Base-by-base conservation (phyloP, 192 early-diverging fungal genomes). In the Dispira simplex region DNA sequence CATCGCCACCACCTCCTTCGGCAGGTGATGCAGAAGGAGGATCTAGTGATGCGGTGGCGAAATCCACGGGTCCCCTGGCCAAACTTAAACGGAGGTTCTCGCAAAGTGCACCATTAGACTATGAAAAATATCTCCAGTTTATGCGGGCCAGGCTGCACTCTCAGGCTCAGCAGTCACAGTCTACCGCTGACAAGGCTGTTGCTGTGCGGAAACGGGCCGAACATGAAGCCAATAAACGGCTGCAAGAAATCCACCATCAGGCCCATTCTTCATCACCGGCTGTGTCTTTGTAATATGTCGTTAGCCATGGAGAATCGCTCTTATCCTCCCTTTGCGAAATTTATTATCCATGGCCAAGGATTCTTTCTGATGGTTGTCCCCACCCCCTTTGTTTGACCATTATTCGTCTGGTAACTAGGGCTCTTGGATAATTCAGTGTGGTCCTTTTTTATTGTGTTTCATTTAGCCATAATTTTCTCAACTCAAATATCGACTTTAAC, bases 71-170 rank as follows among this genome's bases (percentile, higher is more conserved):
- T 8, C 58, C 27, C 9, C 58, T 60, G 27, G 58, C 58, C 58
- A 26, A 18, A 28, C 58, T 60, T 13, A 18, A 27, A 18, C 58
- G 58, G 14, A 10, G 58, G 32, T 60, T 60, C 58, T 60, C 58
- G 8, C 58, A 60, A 5, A 60, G 58, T 21, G 14, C 26, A 28
- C 58, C 58, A 18, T 32, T 60, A 13, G 58, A 60, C 43, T 60
- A 60, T 21, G 58, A 60, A 44, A 60, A 60, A 21, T 60, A 60
- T 44, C 58, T 60, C 27, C 58, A 60, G 32, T 14, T 60, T 28
- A 60, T 60, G 58, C 58, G 58, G 1, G 26, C 32, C 18, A 28
- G 58, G 14, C 58, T 60, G 21, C 58, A 60, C 32, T 44, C 32
- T 14, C 58, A 60, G 58, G 58, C 58, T 5, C 26, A 60, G 58